Base-by-base conservation (phyloP, 345 rosid species). In the Gossypium raimondii region DNA sequence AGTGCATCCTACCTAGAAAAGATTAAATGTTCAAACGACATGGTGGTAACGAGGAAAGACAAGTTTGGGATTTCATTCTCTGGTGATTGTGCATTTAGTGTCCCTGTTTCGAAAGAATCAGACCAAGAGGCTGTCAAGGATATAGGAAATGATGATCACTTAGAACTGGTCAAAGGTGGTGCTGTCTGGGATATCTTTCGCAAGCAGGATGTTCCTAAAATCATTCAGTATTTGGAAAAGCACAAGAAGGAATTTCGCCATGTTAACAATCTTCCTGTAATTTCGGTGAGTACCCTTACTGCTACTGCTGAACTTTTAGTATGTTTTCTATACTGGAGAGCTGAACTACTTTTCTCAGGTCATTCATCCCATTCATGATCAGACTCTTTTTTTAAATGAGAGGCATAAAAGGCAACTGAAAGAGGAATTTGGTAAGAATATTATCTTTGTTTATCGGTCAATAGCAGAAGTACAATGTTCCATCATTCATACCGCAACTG, bases 141-240 rank as follows among this genome's bases (percentile, higher is more conserved):
- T 77, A 25, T 68, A 55, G 50, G 7, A 67, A 45, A 22, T 47
- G 12, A 22, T 13, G 55, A 67, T 45, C 22, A 47, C 38, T 22
- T 55, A 45, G 38, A 6, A 13, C 9, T 67, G 38, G 18, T 22
- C 71, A 50, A 79, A 62, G 88, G 90, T 70, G 89, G 86, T 75
- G 87, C 91, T 66, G 81, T 85, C 55, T 85, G 91, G 91, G 91
- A 87, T 78, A 87, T 85, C 43, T 87, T 87, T 48, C 83, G 87
- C 44, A 77, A 87, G 85, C 84, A 85, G 77, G 89, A 87, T 78
- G 88, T 87, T 1, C 87, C 89, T 56, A 82, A 75, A 51, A 65
- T 87, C 59, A 74, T 76, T 16, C 83, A 84, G 75, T 85, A 79
- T 73, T 76, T 85, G 73, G 56, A 51, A 68, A 87, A 78, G 77